Base-by-base conservation (phyloP, 1,284 basidiomycete species). In the Moesziomyces parantarcticus region DNA sequence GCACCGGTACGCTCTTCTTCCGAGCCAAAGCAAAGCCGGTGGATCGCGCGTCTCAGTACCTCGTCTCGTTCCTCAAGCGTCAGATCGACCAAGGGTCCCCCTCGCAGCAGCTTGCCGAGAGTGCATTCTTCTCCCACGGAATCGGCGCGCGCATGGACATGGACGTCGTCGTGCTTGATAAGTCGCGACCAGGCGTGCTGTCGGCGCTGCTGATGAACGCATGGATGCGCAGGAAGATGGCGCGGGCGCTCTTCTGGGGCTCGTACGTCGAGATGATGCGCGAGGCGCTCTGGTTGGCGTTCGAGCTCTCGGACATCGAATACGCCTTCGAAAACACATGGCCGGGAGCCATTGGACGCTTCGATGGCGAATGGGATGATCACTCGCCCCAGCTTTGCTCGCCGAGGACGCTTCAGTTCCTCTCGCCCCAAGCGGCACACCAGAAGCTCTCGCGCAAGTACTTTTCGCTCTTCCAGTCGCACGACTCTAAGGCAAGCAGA, bases 311-410 rank as follows among this genome's bases (percentile, higher is more conserved):
- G 0, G 51, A 71, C 40, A 51, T 71, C 25, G 54, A 34, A 11
- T 65, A 65, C 40, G 68, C 68, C 8, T 71, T 71, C 32, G 68
- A 71, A 23, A 71, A 71, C 55, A 65, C 68, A 1, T 65, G 62
- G 62, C 68, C 68, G 5, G 68, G 68, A 13, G 68, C 68, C 18
- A 58, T 71, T 25, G 68, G 68, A 11, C 44, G 60, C 3, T 65
- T 63, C 29, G 62, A 65, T 1, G 68, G 68, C 29, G 68, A 71
- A 18, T 70, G 67, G 67, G 68, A 71, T 20, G 68, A 71, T 25
- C 53, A 61, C 36, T 65, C 62, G 4, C 68, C 68, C 7, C 41
- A 56, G 11, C 55, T 71, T n/a, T 71, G 68, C 48, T 52, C 57
- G 7, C 52, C 62, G 16, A 58, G 68, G 5, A 71, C 68, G 9